Evolutionary conservation across 495 filamentous ascomycete species (phyloP).

Genomic region (Trichoderma gamsii): DNA sequence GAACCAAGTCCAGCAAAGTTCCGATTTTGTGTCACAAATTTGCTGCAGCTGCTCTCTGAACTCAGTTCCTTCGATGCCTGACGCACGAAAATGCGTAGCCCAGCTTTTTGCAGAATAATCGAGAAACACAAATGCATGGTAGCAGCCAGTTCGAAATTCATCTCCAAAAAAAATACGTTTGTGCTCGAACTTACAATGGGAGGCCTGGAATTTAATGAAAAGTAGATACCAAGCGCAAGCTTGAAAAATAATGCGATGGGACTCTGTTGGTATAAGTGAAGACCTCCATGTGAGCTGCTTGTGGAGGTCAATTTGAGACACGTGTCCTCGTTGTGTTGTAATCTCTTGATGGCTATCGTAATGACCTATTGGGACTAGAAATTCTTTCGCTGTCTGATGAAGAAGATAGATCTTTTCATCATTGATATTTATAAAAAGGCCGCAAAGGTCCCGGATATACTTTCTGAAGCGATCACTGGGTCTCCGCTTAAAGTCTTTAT

Average conservation of each 20-base stretch:
- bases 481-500: conserved; percentile 19
- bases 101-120: conserved; percentile 33
- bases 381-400: conserved; percentile 30
- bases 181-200: too few relatives aligned
- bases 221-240: conserved; percentile 16
- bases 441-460: conserved; percentile 21
- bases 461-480: conserved; percentile 18
- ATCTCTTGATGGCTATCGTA: not conserved
- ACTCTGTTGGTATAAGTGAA: not conserved
- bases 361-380: conserved; percentile 17
- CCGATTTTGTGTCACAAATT: conserved; percentile 10
- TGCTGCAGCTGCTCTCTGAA: not conserved
- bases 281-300: conserved; percentile 15
- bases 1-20: not conserved
- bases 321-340: conserved; percentile 23
- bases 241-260: not conserved
- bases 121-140: conserved; percentile 27
- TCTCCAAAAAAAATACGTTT: too few relatives aligned
- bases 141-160: too few relatives aligned
- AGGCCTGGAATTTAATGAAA: not conserved
- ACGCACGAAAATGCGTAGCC: conserved; percentile 26
- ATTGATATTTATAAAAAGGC: conserved; percentile 23
- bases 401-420: conserved; percentile 27
- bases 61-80: not conserved
- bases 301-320: conserved; percentile 26